Percentiles rank a stretch among this genome's conserved stretches.
phyloP scores from a whole-genome alignment of 352 stramenopile genomes.

The Phytophthora vignae region DNA sequence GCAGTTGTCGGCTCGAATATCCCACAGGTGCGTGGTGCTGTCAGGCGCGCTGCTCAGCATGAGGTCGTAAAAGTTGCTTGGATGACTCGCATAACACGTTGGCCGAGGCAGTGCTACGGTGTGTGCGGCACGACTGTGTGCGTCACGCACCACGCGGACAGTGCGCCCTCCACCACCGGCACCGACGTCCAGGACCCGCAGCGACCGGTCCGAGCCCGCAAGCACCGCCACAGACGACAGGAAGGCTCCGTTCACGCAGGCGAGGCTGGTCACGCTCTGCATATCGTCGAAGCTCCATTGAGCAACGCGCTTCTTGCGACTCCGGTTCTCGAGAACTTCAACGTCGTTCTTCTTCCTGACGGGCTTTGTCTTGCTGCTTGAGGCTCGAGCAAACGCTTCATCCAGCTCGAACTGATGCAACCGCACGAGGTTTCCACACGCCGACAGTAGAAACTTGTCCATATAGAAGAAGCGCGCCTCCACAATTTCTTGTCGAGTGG shows the following conservation, averaged over 20 bases:
- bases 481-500: slow-evolving; percentile 60
- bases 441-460: slow-evolving; percentile 87
- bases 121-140: slow-evolving; percentile 69
- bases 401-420: slow-evolving; percentile 84
- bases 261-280: slow-evolving; percentile 71
- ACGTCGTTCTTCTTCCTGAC: slow-evolving; percentile 37
- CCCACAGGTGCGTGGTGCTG: slow-evolving; percentile 84
- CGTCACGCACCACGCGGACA: slow-evolving; percentile 66
- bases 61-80: slow-evolving; percentile 86
- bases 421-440: slow-evolving; percentile 65
- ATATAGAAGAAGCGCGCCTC: slow-evolving; percentile 89
- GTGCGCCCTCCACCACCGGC: slow-evolving; percentile 48
- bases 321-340: slow-evolving; percentile 65
- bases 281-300: slow-evolving; percentile 71
- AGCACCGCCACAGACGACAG: slow-evolving; percentile 80
- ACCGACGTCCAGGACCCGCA: slow-evolving; percentile 80
- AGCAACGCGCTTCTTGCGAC: slow-evolving; percentile 69
- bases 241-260: slow-evolving; percentile 84
- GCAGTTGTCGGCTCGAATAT: slow-evolving; percentile 87
- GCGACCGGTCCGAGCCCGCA: slow-evolving; percentile 76
- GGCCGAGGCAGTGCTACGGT: slow-evolving; percentile 70
- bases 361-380: slow-evolving; percentile 33
- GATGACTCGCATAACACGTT: slow-evolving; percentile 74
- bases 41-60: slow-evolving; percentile 78
- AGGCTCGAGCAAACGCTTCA: slow-evolving; percentile 52